Evolutionary conservation across 169 alveolate genomes (phyloP).

Genomic region (Blepharisma undulans): DNA sequence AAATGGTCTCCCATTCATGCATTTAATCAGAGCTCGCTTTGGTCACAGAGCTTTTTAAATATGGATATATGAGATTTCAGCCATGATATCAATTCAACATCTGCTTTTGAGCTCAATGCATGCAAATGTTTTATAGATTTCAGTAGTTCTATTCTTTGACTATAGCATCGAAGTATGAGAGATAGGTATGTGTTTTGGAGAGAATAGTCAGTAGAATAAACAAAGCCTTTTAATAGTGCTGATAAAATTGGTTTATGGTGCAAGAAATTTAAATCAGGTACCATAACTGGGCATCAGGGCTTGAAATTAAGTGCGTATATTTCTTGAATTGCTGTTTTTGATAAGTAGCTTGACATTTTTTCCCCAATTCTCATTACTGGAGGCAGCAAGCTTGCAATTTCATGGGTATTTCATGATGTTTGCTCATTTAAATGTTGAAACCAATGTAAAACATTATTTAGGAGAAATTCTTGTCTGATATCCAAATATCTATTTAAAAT

Average conservation of each 20-base stretch:
- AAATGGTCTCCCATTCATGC: background rate
- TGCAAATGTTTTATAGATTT: background rate
- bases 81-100: slow-evolving; percentile 19
- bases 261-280: background rate
- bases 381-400: background rate
- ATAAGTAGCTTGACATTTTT: background rate
- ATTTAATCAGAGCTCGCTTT: slow-evolving; percentile 34
- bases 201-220: background rate
- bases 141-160: slow-evolving; percentile 33
- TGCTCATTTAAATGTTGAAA: background rate
- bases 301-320: background rate
- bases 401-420: background rate
- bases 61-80: background rate
- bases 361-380: background rate
- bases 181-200: background rate
- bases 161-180: slow-evolving; percentile 9
- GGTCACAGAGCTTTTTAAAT: slow-evolving; percentile 17
- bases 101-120: slow-evolving; percentile 16
- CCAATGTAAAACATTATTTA: background rate
- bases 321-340: background rate
- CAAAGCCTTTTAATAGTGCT: background rate
- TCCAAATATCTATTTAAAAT: background rate
- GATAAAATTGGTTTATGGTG: background rate
- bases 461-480: slow-evolving; percentile 20
- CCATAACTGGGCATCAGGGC: background rate